These are phyloP conservation scores for Monotropa hypopitys DNA, from an alignment of 179 eudicot genomes.

Conservation along the genomic window DNA sequence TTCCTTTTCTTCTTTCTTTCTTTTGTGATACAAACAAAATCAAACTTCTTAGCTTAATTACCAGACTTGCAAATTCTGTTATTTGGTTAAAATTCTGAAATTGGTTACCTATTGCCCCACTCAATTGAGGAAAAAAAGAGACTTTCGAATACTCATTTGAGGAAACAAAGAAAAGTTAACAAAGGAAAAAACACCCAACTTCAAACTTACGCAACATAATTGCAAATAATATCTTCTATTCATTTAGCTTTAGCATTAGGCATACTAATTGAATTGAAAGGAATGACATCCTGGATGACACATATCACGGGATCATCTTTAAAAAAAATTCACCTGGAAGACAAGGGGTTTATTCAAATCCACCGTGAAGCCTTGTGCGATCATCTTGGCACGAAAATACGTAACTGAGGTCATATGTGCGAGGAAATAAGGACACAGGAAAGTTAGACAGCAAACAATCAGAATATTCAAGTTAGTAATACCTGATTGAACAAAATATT, in stretches of 20 bases:
- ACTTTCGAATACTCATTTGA: not conserved
- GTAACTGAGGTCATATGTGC: not conserved
- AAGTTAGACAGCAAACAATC: not conserved
- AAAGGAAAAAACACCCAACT: not conserved
- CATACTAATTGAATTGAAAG: not conserved
- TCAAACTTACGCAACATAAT: not conserved
- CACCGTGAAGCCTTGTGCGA: slow-evolving; percentile 57
- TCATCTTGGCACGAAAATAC: slow-evolving; percentile 36
- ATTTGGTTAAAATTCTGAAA: not conserved
- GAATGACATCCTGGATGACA: not conserved
- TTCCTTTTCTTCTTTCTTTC: not conserved
- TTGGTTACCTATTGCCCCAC: not conserved
- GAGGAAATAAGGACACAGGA: not conserved
- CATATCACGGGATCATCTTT: not conserved
- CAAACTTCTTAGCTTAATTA: not conserved
- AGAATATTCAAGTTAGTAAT: not conserved
- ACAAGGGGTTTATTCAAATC: slow-evolving; percentile 78
- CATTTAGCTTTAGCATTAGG: not conserved
- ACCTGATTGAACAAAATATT: not conserved
- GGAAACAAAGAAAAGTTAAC: not conserved
- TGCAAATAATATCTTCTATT: not conserved
- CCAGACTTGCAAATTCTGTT: not conserved
- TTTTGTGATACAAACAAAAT: not conserved
- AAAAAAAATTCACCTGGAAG: slow-evolving; percentile 45
- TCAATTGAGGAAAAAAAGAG: not conserved